Percentiles rank a stretch among this genome's conserved stretches.
phyloP scores from a whole-genome alignment of 2,329 filamentous ascomycete genomes.

The Penicillium sp. region DNA sequence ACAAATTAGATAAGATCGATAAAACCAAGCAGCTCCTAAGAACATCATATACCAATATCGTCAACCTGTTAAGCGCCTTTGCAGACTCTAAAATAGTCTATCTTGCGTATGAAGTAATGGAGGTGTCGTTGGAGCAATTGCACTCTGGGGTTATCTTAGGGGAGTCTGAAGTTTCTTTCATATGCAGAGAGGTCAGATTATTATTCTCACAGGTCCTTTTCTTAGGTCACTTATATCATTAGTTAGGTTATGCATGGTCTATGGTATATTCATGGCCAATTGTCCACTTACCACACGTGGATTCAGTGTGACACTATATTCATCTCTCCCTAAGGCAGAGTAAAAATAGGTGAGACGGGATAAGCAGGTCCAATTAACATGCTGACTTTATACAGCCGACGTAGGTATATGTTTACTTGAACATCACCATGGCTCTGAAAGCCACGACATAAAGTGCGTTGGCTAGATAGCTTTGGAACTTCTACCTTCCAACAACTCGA shows the following conservation, averaged over 20 bases:
- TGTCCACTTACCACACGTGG: slow-evolving; percentile 2
- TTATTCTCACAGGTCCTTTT: background rate
- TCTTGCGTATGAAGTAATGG: slow-evolving; percentile 6
- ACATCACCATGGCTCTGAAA: slow-evolving; percentile 4
- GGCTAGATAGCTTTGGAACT: background rate
- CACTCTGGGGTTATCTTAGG: slow-evolving; percentile 4
- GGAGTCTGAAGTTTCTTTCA: slow-evolving; percentile 7
- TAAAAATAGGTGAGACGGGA: slow-evolving; percentile 5
- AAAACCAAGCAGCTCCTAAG: slow-evolving; percentile 2
- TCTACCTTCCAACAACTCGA: background rate
- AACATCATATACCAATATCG: slow-evolving; percentile 3
- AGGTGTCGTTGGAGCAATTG: slow-evolving; percentile 5
- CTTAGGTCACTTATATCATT: slow-evolving; percentile 4
- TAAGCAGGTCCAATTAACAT: background rate
- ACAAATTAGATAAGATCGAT: slow-evolving; percentile 6
- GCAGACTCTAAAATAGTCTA: slow-evolving; percentile 6
- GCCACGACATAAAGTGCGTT: slow-evolving; percentile 4
- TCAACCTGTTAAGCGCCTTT: slow-evolving; percentile 4
- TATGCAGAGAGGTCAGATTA: slow-evolving; percentile 6
- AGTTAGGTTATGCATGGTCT: slow-evolving; percentile 2
- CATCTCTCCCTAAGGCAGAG: slow-evolving; percentile 4
- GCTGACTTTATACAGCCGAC: slow-evolving; percentile 1
- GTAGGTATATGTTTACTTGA: slow-evolving; percentile 3
- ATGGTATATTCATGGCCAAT: slow-evolving; percentile 7
- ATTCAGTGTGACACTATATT: slow-evolving; percentile 2